Evolutionary conservation across 2,329 filamentous ascomycete species (phyloP).

Genomic region (Alternaria sp.): DNA sequence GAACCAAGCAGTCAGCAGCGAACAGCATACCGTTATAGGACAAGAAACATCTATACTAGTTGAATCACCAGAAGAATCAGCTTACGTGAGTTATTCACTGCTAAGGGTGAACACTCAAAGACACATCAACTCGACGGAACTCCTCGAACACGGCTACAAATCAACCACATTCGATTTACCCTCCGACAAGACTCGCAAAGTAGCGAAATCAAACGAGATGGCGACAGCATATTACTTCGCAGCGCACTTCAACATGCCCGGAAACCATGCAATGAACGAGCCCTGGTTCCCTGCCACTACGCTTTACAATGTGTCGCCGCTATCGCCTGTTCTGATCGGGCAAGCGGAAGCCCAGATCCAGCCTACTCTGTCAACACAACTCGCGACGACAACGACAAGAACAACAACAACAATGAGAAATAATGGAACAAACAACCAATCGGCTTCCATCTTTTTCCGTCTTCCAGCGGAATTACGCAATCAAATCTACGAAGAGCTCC

Average conservation of each 20-base stretch:
- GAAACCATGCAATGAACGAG: neutral
- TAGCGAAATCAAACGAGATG: conserved; percentile 12
- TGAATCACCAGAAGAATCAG: neutral
- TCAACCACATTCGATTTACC: too few species aligned
- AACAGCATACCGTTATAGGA: neutral
- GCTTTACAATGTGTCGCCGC: neutral
- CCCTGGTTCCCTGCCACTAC: neutral
- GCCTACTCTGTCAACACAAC: neutral
- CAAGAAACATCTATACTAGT: neutral
- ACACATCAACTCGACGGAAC: neutral
- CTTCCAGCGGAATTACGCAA: conserved; percentile 69
- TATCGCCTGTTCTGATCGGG: neutral
- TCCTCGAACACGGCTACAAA: neutral
- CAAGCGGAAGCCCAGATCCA: conserved; percentile 3
- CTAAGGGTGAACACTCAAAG: neutral
- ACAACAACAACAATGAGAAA: conserved; percentile 12
- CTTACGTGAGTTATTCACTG: neutral
- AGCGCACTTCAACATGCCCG: conserved; percentile 28
- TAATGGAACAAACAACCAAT: conserved; percentile 3
- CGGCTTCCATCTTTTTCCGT: conserved; percentile 45
- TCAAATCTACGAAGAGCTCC: conserved; percentile 60
- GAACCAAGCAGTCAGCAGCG: neutral
- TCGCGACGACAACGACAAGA: conserved; percentile 9
- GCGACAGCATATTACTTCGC: conserved; percentile 31
- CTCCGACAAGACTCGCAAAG: neutral